Base-by-base conservation (phyloP, 306 rosid genomes). In the Lupinus albus region DNA sequence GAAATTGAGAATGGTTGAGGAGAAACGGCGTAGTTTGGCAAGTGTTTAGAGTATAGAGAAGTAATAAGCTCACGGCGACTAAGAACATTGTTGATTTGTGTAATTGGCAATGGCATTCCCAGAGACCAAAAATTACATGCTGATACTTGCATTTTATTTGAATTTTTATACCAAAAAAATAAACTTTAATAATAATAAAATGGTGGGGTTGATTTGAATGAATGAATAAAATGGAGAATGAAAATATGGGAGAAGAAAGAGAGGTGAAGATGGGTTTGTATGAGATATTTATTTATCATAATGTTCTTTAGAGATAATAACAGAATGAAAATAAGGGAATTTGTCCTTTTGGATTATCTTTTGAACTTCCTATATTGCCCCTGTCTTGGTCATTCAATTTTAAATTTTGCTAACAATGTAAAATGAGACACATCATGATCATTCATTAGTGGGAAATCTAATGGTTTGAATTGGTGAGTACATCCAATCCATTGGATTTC, bases 41-140 rank as follows among this genome's bases (percentile, higher is more conserved):
- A 69, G 68, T 73, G 35, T 45, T 67, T 60, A 64, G 89, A 80
- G 54, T 82, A 84, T 1, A 79, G 87, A 62, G 96, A 87, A 36
- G 93, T 86, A 21, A 89, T 86, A 46, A 93, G 82, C 80, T 90
- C 81, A 49, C 97, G 83, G 70, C 86, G 84, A 71, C 87, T 68
- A 11, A 84, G 70, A 59, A 56, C 47, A 53, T 57, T 36, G 75
- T 59, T 64, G 20, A 21, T 65, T 11, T 70, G 77, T n/a, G 78
- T 4, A 32, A 32, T 57, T 65, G 5, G 46, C 11, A 9, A 7
- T 56, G 77, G 64, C 11, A 72, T 4, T 42, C 79, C 74, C 64
- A 59, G 51, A 62, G 83, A 75, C 73, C 78, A 54, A 59, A 76
- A 67, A 75, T 76, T 82, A 83, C 84, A 88, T 51, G 86, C 83